Evolutionary conservation across 331 rosid species (phyloP).

Genomic region (Pyrus hybrid): DNA sequence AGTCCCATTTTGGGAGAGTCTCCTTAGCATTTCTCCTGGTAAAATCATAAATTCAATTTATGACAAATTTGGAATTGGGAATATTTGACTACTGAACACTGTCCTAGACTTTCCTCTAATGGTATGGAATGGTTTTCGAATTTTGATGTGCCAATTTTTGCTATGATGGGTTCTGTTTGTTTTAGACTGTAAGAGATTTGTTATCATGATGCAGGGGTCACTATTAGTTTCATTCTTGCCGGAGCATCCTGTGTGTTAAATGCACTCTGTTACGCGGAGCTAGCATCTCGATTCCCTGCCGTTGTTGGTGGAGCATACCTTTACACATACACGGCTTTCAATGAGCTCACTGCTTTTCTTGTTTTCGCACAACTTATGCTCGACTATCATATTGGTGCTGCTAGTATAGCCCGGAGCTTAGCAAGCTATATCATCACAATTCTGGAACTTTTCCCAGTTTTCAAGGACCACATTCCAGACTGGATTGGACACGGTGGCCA

Average conservation of each 20-base stretch:
- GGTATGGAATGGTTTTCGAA: background rate
- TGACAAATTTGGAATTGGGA: background rate
- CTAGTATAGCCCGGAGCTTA: constrained; percentile 74
- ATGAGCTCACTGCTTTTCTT: constrained; percentile 91
- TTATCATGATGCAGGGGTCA: constrained; percentile 65
- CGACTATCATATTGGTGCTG: too few species aligned
- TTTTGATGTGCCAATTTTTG: background rate
- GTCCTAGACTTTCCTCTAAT: background rate
- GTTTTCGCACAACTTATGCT: constrained; percentile 81
- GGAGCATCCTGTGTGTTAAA: constrained; percentile 85
- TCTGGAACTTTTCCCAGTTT: constrained; percentile 73
- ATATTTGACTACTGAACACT: background rate
- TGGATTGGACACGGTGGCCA: constrained; percentile 91
- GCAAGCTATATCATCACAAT: constrained; percentile 68
- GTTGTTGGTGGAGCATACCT: constrained; percentile 93
- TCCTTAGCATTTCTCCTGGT: too few species aligned
- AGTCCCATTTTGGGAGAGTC: background rate
- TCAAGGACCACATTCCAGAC: constrained; percentile 65
- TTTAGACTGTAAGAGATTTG: constrained; percentile 12
- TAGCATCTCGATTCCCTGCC: constrained; percentile 89
- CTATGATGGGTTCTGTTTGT: background rate
- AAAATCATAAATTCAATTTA: too few species aligned
- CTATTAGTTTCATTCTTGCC: constrained; percentile 71
- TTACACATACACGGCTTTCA: constrained; percentile 86
- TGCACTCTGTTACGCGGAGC: constrained; percentile 92